Percentiles rank a stretch among this genome's conserved stretches.
phyloP scores from a whole-genome alignment of 805 yeast genomes.

The Yarrowia sp. region DNA sequence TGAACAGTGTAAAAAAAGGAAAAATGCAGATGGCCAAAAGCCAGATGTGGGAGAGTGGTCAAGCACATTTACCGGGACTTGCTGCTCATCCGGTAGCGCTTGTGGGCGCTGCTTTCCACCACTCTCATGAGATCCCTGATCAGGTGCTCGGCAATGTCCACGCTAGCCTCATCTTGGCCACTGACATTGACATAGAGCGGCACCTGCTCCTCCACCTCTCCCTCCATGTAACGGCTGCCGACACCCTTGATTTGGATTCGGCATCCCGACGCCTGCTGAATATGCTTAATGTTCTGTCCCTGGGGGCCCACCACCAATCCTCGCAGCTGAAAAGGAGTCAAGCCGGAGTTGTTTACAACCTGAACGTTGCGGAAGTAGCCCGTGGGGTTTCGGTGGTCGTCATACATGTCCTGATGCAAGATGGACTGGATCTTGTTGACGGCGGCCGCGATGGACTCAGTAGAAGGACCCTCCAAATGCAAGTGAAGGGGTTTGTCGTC shows the following conservation, averaged over 20 bases:
- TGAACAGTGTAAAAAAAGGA: neutral
- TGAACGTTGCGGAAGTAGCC: neutral
- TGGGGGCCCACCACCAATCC: slow-evolving; percentile 40
- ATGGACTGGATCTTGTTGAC: slow-evolving; percentile 23
- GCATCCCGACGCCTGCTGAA: slow-evolving; percentile 37
- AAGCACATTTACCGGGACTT: neutral
- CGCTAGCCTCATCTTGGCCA: slow-evolving; percentile 33
- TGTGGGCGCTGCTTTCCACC: slow-evolving; percentile 32
- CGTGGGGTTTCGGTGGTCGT: slow-evolving; percentile 5
- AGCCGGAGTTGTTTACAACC: slow-evolving; percentile 3
- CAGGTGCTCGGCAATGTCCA: slow-evolving; percentile 35
- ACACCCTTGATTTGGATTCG: slow-evolving; percentile 41
- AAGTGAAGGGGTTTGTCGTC: slow-evolving; percentile 52
- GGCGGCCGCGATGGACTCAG: slow-evolving; percentile 15
- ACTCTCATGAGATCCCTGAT: slow-evolving; percentile 36
- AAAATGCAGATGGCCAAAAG: neutral
- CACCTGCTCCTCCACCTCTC: slow-evolving; percentile 38
- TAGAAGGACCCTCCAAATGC: slow-evolving; percentile 36
- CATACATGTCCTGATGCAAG: slow-evolving; percentile 13
- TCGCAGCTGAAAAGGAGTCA: slow-evolving; percentile 37
- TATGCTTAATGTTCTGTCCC: slow-evolving; percentile 42
- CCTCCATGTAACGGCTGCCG: slow-evolving; percentile 40
- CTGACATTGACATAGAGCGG: slow-evolving; percentile 37
- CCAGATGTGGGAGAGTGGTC: neutral
- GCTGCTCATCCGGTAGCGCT: slow-evolving; percentile 5